Base-by-base conservation (phyloP, 2,329 filamentous ascomycete species). In the Pseudogymnoascus sp. region DNA sequence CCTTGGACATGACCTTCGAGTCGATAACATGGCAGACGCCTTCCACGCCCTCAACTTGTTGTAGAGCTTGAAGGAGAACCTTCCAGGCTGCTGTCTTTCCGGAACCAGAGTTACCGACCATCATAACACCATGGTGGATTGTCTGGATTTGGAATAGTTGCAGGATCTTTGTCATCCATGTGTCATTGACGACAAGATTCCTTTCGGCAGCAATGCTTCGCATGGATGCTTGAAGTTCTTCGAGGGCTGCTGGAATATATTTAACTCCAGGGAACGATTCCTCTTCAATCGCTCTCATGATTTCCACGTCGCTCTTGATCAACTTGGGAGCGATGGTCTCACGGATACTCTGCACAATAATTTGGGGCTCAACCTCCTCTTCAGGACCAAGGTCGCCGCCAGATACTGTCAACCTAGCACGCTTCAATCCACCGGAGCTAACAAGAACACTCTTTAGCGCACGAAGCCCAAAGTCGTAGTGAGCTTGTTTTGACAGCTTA, bases 1-100 rank as follows among this genome's bases (percentile, higher is more conserved):
- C 95, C 77, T 99, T 99, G 61, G 93, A 96, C 95, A 99, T 99
- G 75, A 99, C 96, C 79, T 99, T 99, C 42, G 93, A 96, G 75
- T 99, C 95, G 70, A 99, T 99, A 63, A 99, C 90, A 73, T 99
- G 95, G 68, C 87, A 96, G 53, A 99, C 91, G 33, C 96, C 95
- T 75, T 99, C 96, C 6, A 96, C 83, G 23, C 88, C 88, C 74
- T 99, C 95, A 13, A 96, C 90, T 70, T 89, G 87, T 71, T 97
- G 93, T 64, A 99, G 78, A 15, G 96, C 95, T 71, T 96, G 90
- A 19, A 99, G 83, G 61, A 99, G 82, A 44, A 96, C 86, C 72
- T 90, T 92, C 95, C 96, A 99, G 4, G 95, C 90, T 1, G 90
- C 87, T 42, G 95, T 97, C 78, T 99, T 99, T 73, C 96, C 96